Base-by-base conservation (phyloP, 495 filamentous ascomycete genomes). In the Platismatia glauca region DNA sequence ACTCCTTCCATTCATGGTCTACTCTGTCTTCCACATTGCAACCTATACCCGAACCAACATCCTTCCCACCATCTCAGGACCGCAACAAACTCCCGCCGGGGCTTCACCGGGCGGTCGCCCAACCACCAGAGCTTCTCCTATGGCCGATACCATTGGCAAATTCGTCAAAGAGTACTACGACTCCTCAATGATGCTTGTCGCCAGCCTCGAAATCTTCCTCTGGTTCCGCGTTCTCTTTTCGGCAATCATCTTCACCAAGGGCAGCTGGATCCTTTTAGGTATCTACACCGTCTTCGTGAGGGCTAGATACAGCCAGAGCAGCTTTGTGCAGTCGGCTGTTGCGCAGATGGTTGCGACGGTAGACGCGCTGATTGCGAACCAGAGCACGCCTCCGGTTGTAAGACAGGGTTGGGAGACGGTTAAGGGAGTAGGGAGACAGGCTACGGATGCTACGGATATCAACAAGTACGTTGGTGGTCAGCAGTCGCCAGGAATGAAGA, bases 91-190 rank as follows among this genome's bases (percentile, higher is more conserved):
- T 50, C 68, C 74, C 2, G 66, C 76, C 31, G 72, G 81, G 18
- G 74, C 82, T 38, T 82, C 84, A 57, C 84, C 87, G n/a, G 71
- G 75, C 58, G 82, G 84, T 58, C 86, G 85, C 71, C 78, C 85
- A 24, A 80, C 81, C 61, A 64, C 53, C 33, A 83, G 83, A 71
- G 78, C 84, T 64, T 86, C 86, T 68, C 79, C 87, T 38, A 70
- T 89, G 31, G 84, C 88, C 20, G 90, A 97, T 60, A 83, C 79
- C 63, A 95, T 98, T 72, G 90, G 90, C 57, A 78, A 79, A 64
- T 98, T 98, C 71, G 91, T 98, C 73, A 98, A 97, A 84, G 84
- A 92, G 72, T 96, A 97, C 81, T 97, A 97, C 71, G 95, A 97
- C 73, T 75, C 82, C 55, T 86, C 86, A 67, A 94, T 94, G 89